Evolutionary conservation across 768 basidiomycete genomes (phyloP).

Genomic region (Agaricus bisporus): DNA sequence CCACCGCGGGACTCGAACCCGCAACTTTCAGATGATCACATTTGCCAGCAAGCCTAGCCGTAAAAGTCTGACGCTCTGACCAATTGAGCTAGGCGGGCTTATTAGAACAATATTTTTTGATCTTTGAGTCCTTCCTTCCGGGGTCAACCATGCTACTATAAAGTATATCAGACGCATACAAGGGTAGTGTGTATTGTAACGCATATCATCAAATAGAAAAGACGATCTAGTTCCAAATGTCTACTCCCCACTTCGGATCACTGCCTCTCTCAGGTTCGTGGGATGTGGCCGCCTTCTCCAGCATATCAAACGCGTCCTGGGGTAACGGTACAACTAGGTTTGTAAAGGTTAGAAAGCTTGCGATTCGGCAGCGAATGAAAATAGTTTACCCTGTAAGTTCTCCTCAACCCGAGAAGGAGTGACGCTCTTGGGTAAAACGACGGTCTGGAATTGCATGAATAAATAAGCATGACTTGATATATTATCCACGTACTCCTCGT

Average conservation of each 20-base stretch:
- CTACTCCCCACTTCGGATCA: conserved; percentile 65
- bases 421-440: conserved; percentile 76
- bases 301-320: conserved; percentile 31
- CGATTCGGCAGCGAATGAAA: neutral
- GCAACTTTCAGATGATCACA: conserved; percentile 11
- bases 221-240: conserved; percentile 34
- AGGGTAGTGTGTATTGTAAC: too few relatives aligned
- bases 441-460: conserved; percentile 33
- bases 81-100: conserved; percentile 12
- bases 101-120: neutral
- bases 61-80: conserved; percentile 13
- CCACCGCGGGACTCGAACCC: conserved; percentile 13
- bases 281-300: conserved; percentile 45
- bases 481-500: conserved; percentile 48
- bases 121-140: neutral
- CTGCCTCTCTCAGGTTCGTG: conserved; percentile 51
- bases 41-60: neutral
- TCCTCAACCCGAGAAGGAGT: conserved; percentile 61
- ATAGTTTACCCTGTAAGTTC: conserved; percentile 52
- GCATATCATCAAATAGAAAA: neutral
- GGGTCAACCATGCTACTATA: neutral
- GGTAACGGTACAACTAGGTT: conserved; percentile 22
- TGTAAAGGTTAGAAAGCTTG: neutral
- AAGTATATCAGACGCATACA: too few relatives aligned
- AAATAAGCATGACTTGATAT: neutral